Evolutionary conservation across 2,329 filamentous ascomycete genomes (phyloP), one percentile per base, ranked within the genome.

Genomic region (Laburnicola sp.): DNA sequence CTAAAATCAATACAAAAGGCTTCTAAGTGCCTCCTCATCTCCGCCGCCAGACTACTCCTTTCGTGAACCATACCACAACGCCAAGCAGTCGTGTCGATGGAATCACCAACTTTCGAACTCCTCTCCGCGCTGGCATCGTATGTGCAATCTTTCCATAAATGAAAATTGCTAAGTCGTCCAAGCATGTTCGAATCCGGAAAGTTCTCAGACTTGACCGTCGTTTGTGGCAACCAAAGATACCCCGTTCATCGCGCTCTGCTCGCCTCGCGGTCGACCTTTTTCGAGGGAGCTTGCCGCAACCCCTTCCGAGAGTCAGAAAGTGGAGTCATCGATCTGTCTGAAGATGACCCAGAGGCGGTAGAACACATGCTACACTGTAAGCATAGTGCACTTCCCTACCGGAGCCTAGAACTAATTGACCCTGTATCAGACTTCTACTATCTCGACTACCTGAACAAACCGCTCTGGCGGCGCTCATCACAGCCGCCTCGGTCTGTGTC

Each of bases 161-260:
- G 36, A 53, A 41, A 40, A 41, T 49, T 58, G 62, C 63, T 71
- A 68, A 66, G 65, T 68, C 57, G 40, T 53, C 53, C 51, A 61
- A 68, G 74, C 70, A 61, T 74, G 7, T 68, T 69, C 58, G 63
- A 71, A 62, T 58, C 58, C 30, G 67, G 67, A 51, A 71, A 71
- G 61, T 80, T 78, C 62, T 77, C 76, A 49, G 78, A 80, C 64
- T 70, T 80, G 56, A 79, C 75, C 42, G 72, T 80, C 61, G 68
- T 68, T 44, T 78, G 74, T 69, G 75, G 76, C 51, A 62, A 64
- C 51, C 72, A 71, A 66, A 74, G 71, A 70, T 80, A 76, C 68
- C 66, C 65, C 26, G 76, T 78, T 8, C 78, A 80, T 60, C 73
- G 74, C 56, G 76, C 75, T 4, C 74, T 80, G 37, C 63, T 80